A percentile compares a stretch with the other conserved stretches of the same genome.
These are phyloP conservation scores for Nicotiana obtusifolia DNA, from an alignment of 257 asterid species.

Conservation along the genomic window DNA sequence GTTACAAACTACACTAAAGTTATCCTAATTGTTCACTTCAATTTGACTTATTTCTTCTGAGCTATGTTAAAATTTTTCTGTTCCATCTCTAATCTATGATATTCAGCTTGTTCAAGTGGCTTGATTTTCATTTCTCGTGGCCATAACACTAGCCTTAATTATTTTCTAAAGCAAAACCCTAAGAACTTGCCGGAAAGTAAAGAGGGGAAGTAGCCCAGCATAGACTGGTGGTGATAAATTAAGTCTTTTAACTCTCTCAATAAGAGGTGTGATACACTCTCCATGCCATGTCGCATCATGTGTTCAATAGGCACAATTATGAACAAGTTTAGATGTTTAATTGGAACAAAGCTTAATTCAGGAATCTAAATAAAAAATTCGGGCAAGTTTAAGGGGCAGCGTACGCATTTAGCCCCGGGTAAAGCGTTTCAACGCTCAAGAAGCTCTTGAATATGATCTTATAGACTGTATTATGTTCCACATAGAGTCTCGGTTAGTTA, in stretches of 20 bases:
- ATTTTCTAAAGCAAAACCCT: neutral
- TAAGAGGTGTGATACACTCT: too few species aligned
- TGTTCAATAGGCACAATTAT: too few species aligned
- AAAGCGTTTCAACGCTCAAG: conserved; percentile 68
- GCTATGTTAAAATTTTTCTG: neutral
- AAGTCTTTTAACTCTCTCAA: too few species aligned
- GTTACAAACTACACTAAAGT: neutral
- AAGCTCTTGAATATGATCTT: conserved; percentile 85
- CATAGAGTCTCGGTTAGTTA: neutral
- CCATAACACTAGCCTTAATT: neutral
- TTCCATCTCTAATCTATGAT: neutral
- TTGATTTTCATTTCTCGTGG: neutral
- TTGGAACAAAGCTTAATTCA: too few species aligned
- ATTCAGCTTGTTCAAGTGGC: neutral
- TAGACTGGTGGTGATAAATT: too few species aligned
- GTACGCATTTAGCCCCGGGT: conserved; percentile 9
- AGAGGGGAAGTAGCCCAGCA: neutral
- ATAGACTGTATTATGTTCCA: conserved; percentile 43
- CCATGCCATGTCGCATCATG: too few species aligned
- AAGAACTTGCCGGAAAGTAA: neutral
- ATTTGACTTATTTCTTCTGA: neutral
- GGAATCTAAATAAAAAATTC: too few species aligned
- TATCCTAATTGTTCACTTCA: neutral
- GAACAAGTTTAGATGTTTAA: too few species aligned
- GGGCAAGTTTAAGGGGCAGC: too few species aligned